Percentiles rank a stretch among this genome's conserved stretches.
phyloP scores from a whole-genome alignment of 1,284 basidiomycete species.

The Naganishia albida region DNA sequence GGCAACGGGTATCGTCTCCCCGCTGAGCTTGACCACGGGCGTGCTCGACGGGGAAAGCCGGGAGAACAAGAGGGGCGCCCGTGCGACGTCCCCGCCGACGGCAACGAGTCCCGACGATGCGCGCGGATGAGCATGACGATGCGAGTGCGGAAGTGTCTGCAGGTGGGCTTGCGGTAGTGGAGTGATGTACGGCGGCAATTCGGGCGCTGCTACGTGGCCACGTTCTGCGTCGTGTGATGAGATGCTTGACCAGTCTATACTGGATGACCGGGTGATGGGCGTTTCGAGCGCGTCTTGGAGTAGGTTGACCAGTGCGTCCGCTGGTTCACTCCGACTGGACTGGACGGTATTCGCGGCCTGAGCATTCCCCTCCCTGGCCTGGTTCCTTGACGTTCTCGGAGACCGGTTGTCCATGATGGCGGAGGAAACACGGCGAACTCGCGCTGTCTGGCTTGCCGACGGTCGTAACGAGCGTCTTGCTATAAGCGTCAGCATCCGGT shows the following conservation, averaged over 20 bases:
- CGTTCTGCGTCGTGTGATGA: slow-evolving; percentile 5
- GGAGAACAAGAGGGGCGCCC: slow-evolving; percentile 8
- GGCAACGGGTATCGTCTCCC: slow-evolving; percentile 17
- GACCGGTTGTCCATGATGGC: neutral
- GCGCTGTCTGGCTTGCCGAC: neutral
- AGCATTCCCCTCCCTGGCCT: neutral
- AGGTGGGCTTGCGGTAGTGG: slow-evolving; percentile 21
- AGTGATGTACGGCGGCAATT: slow-evolving; percentile 13
- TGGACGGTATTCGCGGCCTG: neutral
- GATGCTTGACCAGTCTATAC: slow-evolving; percentile 22
- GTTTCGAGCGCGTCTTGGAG: slow-evolving; percentile 25
- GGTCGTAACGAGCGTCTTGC: slow-evolving; percentile 27
- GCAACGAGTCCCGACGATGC: slow-evolving; percentile 17
- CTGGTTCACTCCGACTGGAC: neutral
- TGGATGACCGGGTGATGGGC: slow-evolving; percentile 11
- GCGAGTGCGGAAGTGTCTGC: slow-evolving; percentile 20
- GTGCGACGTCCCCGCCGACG: slow-evolving; percentile 9
- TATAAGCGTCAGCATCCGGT: slow-evolving; percentile 21
- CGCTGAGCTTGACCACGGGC: slow-evolving; percentile 14
- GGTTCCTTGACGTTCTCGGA: neutral
- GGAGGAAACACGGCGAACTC: neutral
- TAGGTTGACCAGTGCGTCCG: slow-evolving; percentile 2
- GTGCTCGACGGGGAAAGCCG: neutral
- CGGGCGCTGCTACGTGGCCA: neutral
- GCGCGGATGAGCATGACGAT: slow-evolving; percentile 13